Base-by-base conservation (phyloP, 2,329 filamentous ascomycete genomes). In the Pyrenochaeta sp. region DNA sequence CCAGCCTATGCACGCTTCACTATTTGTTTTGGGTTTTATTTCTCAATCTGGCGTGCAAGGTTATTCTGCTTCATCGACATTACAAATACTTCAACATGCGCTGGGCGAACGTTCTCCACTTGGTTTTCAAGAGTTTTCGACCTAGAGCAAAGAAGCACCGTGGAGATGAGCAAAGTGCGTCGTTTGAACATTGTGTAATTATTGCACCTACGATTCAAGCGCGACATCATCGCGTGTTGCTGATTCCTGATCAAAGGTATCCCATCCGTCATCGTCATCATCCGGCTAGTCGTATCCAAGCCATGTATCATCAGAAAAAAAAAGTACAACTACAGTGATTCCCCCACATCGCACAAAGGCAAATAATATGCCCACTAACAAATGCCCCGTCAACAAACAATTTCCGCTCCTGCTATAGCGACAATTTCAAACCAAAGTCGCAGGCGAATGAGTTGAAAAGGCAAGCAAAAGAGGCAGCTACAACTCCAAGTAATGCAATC, bases 401-500 rank as follows among this genome's bases (percentile, higher is more conserved):
- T 14, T 14, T 39, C 7, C 17, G 9, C 35, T 21, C 35, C 17
- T 37, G 17, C 35, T 40, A 21, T 44, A 44, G 23, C 42, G 30
- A 44, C 29, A 12, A 30, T 11, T 21, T 23, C 36, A 39, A 27
- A 27, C 23, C 23, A 27, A 27, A 4, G 23, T 27, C 23, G 23
- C 23, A n/a, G 23, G 23, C 23, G 23, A 27, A 27, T 23, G 18
- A 23, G 36, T 23, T 23, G 36, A 15, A 23, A 39, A 39, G 21
- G 36, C 36, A 37, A 37, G 35, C 15, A 37, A 37, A 17, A 37
- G 39, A 12, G 23, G 23, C 4, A 20, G 7, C 36, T 31, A 18
- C 54, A 50, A 56, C 58, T 56, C 59, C 56, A 51, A 43, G 54
- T 47, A 56, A 63, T 54, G 56, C 54, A 60, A 41, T 50, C 48